Evolutionary conservation across 371 early-diverging fungal species (phyloP), one percentile per base, ranked within the genome.

Genomic region (Parasitella parasitica): DNA sequence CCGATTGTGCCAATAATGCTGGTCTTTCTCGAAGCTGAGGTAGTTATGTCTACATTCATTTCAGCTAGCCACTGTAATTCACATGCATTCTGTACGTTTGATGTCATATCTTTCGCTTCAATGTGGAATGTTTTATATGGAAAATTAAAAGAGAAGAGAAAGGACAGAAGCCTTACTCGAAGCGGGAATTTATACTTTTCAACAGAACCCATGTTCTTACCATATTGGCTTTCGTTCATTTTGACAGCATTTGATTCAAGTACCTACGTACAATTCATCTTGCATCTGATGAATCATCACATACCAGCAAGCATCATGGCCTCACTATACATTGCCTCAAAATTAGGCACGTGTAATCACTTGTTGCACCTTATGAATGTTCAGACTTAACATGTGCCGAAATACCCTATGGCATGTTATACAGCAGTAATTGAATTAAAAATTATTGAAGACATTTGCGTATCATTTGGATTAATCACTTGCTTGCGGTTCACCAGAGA

Each of bases 61-160:
- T 85, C 71, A 34, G 91, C 75, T 49, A 91, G 72, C 94, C 94
- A 94, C 71, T 88, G 81, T 39, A 93, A 78, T 66, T 83, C 87
- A 54, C 76, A 77, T 8, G 77, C 60, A 36, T 67, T 61, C 57
- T 63, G 53, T 13, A 15, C n/a, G 15, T 52, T 32, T 7, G 53
- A 26, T 6, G 11, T 3, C 60, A 60, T 52, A n/a, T 32, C 11
- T 32, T 32, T 32, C 4, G 32, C 32, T 32, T 22, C 2, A 4
- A n/a, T n/a, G n/a, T n/a, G n/a, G 12, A 11, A 48, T 26, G 8
- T 27, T 48, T 27, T 13, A 6, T 13, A 26, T 4, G n/a, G 13
- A 24, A 48, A 11, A 27, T 4, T 27, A 4, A 48, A 24, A 48
- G 27, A 48, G 5, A 46, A 46, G 26, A 27, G 15, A 48, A 48